phyloP scores from a whole-genome alignment of 139 green algal genomes.

The Coelastrella sp. region DNA sequence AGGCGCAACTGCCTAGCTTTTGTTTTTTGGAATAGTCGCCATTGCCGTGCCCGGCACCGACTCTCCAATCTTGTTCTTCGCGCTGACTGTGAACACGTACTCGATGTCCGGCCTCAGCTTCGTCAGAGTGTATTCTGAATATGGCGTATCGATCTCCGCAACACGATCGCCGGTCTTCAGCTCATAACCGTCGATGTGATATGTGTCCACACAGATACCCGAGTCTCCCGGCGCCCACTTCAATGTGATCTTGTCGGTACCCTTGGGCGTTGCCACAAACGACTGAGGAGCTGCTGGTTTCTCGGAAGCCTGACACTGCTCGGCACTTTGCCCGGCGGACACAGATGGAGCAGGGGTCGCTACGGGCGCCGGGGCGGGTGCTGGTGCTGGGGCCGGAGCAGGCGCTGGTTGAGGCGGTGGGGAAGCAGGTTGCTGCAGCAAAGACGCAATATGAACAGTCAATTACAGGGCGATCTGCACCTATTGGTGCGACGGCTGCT shows the following conservation, averaged over 20 bases:
- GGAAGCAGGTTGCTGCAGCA: background rate
- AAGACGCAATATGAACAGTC: too few relatives aligned
- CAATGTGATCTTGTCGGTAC: constrained; percentile 6
- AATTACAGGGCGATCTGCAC: too few relatives aligned
- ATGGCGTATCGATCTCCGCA: background rate
- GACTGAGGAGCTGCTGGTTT: background rate
- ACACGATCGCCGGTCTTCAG: constrained; percentile 19
- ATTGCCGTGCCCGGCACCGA: constrained; percentile 9
- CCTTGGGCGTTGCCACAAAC: background rate
- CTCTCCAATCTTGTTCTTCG: background rate
- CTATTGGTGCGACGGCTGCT: too few relatives aligned
- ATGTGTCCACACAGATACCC: background rate
- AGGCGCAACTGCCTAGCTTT: too few relatives aligned
- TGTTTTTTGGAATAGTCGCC: constrained; percentile 1
- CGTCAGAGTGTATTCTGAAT: constrained; percentile 7
- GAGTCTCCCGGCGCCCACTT: background rate
- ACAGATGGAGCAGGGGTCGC: background rate
- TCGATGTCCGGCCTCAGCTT: constrained; percentile 3
- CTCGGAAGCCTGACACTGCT: background rate
- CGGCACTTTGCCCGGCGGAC: background rate
- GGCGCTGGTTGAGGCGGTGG: background rate
- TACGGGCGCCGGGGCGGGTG: background rate
- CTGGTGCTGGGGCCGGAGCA: background rate
- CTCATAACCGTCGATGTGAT: constrained; percentile 17
- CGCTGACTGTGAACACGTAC: constrained; percentile 13